Percentiles rank a stretch among this genome's conserved stretches.
Conservation (phyloP, 352 stramenopile genomes). For the Phytophthora pistaciae region DNA sequence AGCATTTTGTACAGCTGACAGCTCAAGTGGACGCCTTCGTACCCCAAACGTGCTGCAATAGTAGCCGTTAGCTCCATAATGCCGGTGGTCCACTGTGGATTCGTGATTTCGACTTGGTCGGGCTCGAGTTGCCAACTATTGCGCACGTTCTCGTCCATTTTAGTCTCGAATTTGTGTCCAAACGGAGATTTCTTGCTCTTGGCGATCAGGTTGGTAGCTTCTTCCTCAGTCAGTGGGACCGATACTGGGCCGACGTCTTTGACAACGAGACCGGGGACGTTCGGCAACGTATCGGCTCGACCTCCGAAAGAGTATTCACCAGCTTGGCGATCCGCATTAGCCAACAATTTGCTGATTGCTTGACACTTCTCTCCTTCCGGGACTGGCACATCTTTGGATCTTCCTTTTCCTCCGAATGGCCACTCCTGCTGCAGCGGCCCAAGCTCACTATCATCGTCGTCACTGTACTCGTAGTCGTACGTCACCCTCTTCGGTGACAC, state of each 20-base stretch:
- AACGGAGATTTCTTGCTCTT: constrained; percentile 1
- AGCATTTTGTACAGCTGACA: neutral
- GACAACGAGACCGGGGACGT: neutral
- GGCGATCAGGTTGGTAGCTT: neutral
- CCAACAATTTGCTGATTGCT: neutral
- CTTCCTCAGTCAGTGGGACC: neutral
- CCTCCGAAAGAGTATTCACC: neutral
- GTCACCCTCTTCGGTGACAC: neutral
- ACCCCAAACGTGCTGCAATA: neutral
- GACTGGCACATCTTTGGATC: no score
- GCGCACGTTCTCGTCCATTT: neutral
- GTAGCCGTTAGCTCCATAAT: neutral
- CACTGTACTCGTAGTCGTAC: neutral
- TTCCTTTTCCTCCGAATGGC: no score
- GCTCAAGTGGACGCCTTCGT: neutral
- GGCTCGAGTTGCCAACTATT: neutral
- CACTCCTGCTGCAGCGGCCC: no score
- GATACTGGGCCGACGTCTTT: neutral
- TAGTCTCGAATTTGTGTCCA: neutral
- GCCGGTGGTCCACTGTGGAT: neutral
- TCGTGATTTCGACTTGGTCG: neutral
- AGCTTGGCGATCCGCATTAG: neutral
- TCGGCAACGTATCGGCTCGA: neutral
- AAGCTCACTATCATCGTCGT: no score
- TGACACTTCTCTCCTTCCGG: no score